Evolutionary conservation across 2,329 filamentous ascomycete genomes (phyloP), one percentile per base, ranked within the genome.

Genomic region (Alternaria viburni): DNA sequence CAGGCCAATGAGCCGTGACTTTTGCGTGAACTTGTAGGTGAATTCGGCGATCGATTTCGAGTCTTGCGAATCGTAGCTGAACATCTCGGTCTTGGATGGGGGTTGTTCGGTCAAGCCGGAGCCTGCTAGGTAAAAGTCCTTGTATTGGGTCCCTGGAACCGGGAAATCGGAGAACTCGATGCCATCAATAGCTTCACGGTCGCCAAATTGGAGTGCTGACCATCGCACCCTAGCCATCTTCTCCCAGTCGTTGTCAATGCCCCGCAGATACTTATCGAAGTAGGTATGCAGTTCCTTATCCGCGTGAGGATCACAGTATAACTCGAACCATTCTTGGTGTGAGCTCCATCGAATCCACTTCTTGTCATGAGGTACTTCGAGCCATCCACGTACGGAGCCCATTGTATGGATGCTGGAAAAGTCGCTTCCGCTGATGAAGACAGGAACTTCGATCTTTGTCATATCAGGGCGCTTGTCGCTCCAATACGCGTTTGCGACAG

Each of bases 191-290:
- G 69, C 64, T 9, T 67, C 58, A 21, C 55, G 50, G 21, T 72
- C 69, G 9, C 66, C 67, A 41, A 70, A 73, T 11, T 64, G 65
- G 9, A 85, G 69, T 0, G 79, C 71, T 1, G 82, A 78, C 74
- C 78, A 82, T 57, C 83, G 78, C 1, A 85, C 80, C 32, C 73
- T 74, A 1, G 83, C 82, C 0, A 83, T 86, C 44, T 78, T 72
- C 59, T 84, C 81, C 83, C 83, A 86, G n/a, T 69, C 82, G 57
- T 86, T 86, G 1, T 81, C 58, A 1, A 75, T 71, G 0, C 75
- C 80, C 32, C 82, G 83, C 17, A 85, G 73, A 61, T 82, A 86
- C 5, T 68, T 72, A 59, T 85, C 83, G 59, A 85, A 85, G 70
- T 85, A 86, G 26, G 58, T 58, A 6, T 60, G 25, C 3, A 71